A percentile compares a stretch with the other conserved stretches of the same genome.
phyloP scores from a whole-genome alignment of 2,329 filamentous ascomycete species.

The Cryphonectria carpinicola region DNA sequence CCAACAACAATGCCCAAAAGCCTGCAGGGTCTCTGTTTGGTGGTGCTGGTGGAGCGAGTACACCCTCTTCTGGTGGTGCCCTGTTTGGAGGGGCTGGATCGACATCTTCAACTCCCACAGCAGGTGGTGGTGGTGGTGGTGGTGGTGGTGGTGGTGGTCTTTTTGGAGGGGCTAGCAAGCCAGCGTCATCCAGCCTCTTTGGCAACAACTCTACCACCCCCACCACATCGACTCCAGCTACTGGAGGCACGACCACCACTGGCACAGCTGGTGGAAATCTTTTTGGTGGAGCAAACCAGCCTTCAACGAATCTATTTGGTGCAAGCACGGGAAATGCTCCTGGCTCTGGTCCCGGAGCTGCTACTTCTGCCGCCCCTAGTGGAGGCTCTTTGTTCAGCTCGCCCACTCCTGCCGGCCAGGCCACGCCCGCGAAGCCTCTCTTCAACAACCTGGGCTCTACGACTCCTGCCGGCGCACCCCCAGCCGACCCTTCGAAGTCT shows the following conservation, averaged over 20 bases:
- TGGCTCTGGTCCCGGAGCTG: conserved; percentile 26
- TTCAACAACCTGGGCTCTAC: conserved; percentile 54
- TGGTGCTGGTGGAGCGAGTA: conserved; percentile 32
- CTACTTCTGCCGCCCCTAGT: conserved; percentile 26
- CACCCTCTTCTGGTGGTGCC: conserved; percentile 35
- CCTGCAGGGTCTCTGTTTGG: conserved; percentile 21
- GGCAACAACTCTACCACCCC: conserved; percentile 32
- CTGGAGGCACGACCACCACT: conserved; percentile 21
- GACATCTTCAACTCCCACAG: conserved; percentile 35
- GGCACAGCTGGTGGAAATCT: conserved; percentile 14
- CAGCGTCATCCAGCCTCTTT: conserved; percentile 34
- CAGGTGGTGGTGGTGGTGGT: conserved; percentile 27
- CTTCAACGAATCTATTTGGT: conserved; percentile 36
- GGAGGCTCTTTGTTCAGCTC: conserved; percentile 33
- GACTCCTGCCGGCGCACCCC: conserved; percentile 60
- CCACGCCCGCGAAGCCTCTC: conserved; percentile 53
- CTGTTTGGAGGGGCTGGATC: conserved; percentile 38
- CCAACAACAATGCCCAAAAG: conserved; percentile 12
- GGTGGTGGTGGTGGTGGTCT: conserved; percentile 31
- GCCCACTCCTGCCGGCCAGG: conserved; percentile 34
- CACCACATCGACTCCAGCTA: conserved; percentile 16
- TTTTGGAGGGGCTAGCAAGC: conserved; percentile 34
- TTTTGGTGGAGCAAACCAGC: conserved; percentile 17
- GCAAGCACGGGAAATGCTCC: conserved; percentile 21
- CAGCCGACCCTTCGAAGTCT: conserved; percentile 39